These are phyloP conservation scores for Macadamia integrifolia DNA, from an alignment of 164 flowering plant genomes.

Conservation along the genomic window DNA sequence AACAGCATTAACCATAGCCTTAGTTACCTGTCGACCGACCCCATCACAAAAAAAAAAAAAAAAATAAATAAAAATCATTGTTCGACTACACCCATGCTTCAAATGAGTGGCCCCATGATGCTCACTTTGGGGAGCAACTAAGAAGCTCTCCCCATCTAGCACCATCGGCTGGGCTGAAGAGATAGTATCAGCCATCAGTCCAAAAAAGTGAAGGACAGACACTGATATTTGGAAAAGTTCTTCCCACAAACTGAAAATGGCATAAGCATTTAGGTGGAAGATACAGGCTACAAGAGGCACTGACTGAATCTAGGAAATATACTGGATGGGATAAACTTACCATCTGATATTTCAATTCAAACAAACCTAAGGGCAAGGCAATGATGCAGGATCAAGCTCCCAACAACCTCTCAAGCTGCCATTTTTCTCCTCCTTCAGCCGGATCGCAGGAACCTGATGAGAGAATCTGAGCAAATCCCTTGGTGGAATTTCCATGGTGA, in stretches of 20 bases:
- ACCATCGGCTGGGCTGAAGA: too few species aligned
- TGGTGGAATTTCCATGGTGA: constrained; percentile 14
- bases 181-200: too few species aligned
- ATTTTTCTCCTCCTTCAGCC: constrained; percentile 31
- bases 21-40: background rate
- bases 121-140: too few species aligned
- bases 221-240: too few species aligned
- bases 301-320: background rate
- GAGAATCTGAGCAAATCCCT: constrained; percentile 42
- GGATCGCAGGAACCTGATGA: constrained; percentile 52
- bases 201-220: too few species aligned
- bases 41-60: too few species aligned
- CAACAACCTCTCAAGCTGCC: constrained; percentile 41
- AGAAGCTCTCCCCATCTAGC: too few species aligned
- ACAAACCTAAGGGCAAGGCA: constrained; percentile 24
- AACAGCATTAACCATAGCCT: background rate
- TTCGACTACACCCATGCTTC: too few species aligned
- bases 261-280: background rate
- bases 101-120: too few species aligned
- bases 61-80: too few species aligned
- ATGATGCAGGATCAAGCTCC: constrained; percentile 58
- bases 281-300: background rate
- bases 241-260: too few species aligned
- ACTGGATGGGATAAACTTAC: background rate
- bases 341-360: constrained; percentile 12